Conservation (phyloP, 1,139 yeast species). For the Sugiyamaella xylanicola region DNA sequence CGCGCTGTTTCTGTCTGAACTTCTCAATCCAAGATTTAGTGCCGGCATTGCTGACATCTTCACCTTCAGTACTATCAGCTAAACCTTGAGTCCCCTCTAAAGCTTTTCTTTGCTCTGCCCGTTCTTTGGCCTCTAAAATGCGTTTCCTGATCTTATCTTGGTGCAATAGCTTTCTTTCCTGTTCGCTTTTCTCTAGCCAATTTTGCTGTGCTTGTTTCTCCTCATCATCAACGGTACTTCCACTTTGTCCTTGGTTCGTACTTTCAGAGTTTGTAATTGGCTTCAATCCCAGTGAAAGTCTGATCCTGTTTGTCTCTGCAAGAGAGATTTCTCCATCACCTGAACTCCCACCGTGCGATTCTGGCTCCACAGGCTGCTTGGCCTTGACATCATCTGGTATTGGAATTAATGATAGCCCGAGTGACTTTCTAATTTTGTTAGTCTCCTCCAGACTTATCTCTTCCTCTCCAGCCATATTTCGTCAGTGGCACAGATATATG, state of each 20-base stretch:
- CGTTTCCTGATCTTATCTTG: conserved; percentile 27
- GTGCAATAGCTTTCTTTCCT: conserved; percentile 29
- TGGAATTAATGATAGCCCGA: conserved; percentile 45
- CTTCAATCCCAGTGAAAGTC: conserved; percentile 43
- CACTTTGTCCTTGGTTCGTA: conserved; percentile 7
- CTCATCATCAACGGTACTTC: conserved; percentile 29
- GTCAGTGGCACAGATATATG: no score
- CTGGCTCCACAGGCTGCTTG: conserved; percentile 1
- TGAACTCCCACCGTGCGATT: background rate
- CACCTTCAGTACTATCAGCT: conserved; percentile 36
- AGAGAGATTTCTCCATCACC: conserved; percentile 32
- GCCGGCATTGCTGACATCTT: conserved; percentile 19
- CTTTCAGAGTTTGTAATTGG: conserved; percentile 36
- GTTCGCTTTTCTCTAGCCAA: conserved; percentile 35
- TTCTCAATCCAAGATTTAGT: conserved; percentile 34
- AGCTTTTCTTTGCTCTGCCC: conserved; percentile 32
- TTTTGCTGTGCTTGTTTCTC: conserved; percentile 40
- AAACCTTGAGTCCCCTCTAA: conserved; percentile 34
- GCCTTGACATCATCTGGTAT: conserved; percentile 1
- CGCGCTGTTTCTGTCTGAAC: conserved; percentile 29
- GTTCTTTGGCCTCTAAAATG: conserved; percentile 29
- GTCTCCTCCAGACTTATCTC: conserved; percentile 41
- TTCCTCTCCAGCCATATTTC: conserved; percentile 18
- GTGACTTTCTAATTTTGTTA: conserved; percentile 39
- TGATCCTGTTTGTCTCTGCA: conserved; percentile 44